Evolutionary conservation across 768 basidiomycete species (phyloP), one percentile per base, ranked within the genome.

Genomic region (Boletus tylopilopsis): DNA sequence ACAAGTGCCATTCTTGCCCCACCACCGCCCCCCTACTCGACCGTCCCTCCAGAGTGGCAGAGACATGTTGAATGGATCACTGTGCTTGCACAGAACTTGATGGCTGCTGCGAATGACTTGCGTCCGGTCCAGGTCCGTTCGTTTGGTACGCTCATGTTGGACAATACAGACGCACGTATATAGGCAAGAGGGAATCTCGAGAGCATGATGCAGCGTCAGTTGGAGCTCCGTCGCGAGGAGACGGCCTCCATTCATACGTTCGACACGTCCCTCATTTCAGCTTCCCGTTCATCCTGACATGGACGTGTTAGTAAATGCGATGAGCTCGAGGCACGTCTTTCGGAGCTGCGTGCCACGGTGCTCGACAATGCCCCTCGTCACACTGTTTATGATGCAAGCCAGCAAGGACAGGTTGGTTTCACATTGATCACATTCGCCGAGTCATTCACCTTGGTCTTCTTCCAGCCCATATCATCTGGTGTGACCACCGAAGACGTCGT

Each of bases 71-170:
- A 90, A 61, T 91, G 91, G 87, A 85, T 94, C 45, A 82, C 77
- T 11, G 73, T 88, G 2, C 77, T 92, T 45, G 82, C 82, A 7
- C 87, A 90, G 65, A 95, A 94, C 64, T 76, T 95, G 49, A 90
- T 94, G 81, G 88, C 85, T 13, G 87, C 89, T 16, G 89, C 88
- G 32, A 95, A 95, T 61, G 91, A 93, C 59, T 69, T 94, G 43
- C 80, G 93, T 22, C 92, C 91, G 1, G 87, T 93, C 5, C 92
- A 94, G 78, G 90, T 84, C 22, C 11, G 69, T 62, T 54, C 36
- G 47, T 39, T 43, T 43, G n/a, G 24, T 50, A 29, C 33, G 23
- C 18, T 16, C 19, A 7, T 22, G 23, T 39, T 16, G 16, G 27
- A 49, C 23, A 51, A 45, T 29, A 39, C 25, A 25, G 23, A 57